Evolutionary conservation across 495 filamentous ascomycete genomes (phyloP).

Genomic region (Filosporella fistucella): DNA sequence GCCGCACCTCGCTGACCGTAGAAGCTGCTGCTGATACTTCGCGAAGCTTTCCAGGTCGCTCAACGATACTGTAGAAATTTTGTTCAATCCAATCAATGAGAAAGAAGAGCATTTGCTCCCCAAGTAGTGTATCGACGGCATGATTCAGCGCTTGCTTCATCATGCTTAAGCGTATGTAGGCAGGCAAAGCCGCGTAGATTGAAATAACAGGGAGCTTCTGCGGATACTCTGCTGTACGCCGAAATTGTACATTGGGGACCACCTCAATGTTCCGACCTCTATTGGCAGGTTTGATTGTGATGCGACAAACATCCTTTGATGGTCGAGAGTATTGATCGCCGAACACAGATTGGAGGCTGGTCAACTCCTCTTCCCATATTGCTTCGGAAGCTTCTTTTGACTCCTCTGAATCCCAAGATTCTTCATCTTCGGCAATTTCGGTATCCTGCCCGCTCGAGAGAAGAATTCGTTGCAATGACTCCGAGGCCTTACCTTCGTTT

Average conservation of each 20-base stretch:
- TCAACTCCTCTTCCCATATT: conserved; percentile 82
- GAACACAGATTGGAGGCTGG: conserved; percentile 77
- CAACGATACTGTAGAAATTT: conserved; percentile 69
- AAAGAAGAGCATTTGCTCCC: conserved; percentile 85
- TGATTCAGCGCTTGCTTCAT: conserved; percentile 71
- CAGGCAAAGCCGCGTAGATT: conserved; percentile 66
- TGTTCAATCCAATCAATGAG: conserved; percentile 86
- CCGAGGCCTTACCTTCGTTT: conserved; percentile 76
- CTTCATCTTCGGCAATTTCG: conserved; percentile 1
- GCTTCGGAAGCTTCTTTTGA: conserved; percentile 42
- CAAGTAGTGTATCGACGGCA: conserved; percentile 61
- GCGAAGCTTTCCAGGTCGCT: conserved; percentile 73
- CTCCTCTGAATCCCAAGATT: conserved; percentile 21
- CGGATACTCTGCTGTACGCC: conserved; percentile 63
- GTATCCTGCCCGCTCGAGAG: conserved; percentile 36
- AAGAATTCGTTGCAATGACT: conserved; percentile 69
- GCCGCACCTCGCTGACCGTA: conserved; percentile 44
- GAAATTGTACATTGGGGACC: conserved; percentile 43
- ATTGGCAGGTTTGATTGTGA: conserved; percentile 44
- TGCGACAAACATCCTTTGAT: conserved; percentile 57
- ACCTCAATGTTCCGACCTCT: conserved; percentile 38
- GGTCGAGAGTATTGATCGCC: conserved; percentile 54
- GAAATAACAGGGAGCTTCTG: conserved; percentile 68
- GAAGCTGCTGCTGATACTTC: conserved; percentile 72
- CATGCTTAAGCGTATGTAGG: conserved; percentile 88